These are phyloP conservation scores for Thozetella sp. DNA, from an alignment of 495 filamentous ascomycete genomes.

Conservation along the genomic window DNA sequence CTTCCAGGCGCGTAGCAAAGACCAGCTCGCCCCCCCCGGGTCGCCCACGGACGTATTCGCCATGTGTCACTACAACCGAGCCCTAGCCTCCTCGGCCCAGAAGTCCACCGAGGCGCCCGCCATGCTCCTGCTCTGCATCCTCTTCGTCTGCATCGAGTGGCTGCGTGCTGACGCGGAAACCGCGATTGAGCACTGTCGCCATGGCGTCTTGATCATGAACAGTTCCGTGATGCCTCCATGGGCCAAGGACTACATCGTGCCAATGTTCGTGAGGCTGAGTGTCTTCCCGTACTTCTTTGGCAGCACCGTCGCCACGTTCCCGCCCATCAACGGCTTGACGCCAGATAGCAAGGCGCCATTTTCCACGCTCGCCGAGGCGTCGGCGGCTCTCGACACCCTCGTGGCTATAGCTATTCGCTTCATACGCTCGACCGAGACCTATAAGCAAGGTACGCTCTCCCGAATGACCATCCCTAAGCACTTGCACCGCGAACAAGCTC, in stretches of 20 bases:
- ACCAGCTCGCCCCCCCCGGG: conserved; percentile 8
- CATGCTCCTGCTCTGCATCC: conserved; percentile 54
- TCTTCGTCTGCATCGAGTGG: conserved; percentile 59
- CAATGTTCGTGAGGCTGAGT: conserved; percentile 31
- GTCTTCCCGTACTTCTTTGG: conserved; percentile 35
- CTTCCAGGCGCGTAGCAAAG: conserved; percentile 24
- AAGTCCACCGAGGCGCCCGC: conserved; percentile 24
- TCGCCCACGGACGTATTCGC: conserved; percentile 16
- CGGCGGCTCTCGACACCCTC: conserved; percentile 2
- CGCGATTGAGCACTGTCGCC: conserved; percentile 37
- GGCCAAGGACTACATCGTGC: conserved; percentile 27
- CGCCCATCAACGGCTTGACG: conserved; percentile 9
- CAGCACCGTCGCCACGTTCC: conserved; percentile 17
- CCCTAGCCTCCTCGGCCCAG: conserved; percentile 25
- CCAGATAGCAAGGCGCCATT: conserved; percentile 8
- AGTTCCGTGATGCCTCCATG: conserved; percentile 14
- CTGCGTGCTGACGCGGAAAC: conserved; percentile 44
- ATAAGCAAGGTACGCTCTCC: conserved; percentile 16
- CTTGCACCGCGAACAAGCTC: background rate
- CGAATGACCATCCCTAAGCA: background rate
- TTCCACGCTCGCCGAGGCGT: conserved; percentile 17
- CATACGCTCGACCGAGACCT: conserved; percentile 22
- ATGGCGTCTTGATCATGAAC: conserved; percentile 36
- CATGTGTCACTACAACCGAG: conserved; percentile 32
- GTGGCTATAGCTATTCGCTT: conserved; percentile 22